These are phyloP conservation scores for Mucor ambiguus DNA, from an alignment of 371 early-diverging fungal genomes.

Conservation along the genomic window DNA sequence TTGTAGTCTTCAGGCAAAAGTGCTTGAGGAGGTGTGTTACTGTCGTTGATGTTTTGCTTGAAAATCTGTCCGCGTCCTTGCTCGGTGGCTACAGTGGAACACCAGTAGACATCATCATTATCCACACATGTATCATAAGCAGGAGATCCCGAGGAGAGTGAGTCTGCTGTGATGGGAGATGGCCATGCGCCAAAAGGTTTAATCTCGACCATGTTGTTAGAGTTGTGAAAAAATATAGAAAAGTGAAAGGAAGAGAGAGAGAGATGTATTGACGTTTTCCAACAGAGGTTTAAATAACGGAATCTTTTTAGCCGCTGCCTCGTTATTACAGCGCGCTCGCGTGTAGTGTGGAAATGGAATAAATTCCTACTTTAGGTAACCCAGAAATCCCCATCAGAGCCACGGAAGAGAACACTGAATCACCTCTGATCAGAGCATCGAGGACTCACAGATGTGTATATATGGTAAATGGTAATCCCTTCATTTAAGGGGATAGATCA, in stretches of 20 bases:
- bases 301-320: not conserved
- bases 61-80: conserved; percentile 51
- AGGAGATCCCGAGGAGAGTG: conserved; percentile 30
- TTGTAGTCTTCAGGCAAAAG: conserved; percentile 38
- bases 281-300: not conserved
- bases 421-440: no score
- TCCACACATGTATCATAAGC: conserved; percentile 38
- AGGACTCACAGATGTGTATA: no score
- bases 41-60: conserved; percentile 15
- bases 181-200: conserved; percentile 51
- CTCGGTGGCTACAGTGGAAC: conserved; percentile 36
- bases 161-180: conserved; percentile 48
- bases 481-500: not conserved
- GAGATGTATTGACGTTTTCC: not conserved
- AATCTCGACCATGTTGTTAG: conserved; percentile 23
- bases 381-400: not conserved
- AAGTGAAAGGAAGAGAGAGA: not conserved
- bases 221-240: not conserved
- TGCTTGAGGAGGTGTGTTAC: conserved; percentile 7
- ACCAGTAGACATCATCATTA: conserved; percentile 38
- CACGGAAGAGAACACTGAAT: no score
- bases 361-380: conserved; percentile 2
- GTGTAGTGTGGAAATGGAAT: not conserved
- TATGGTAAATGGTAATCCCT: not conserved
- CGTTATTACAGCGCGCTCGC: not conserved